These are phyloP conservation scores for Camelina laxa DNA, from an alignment of 345 rosid genomes.

Conservation along the genomic window DNA sequence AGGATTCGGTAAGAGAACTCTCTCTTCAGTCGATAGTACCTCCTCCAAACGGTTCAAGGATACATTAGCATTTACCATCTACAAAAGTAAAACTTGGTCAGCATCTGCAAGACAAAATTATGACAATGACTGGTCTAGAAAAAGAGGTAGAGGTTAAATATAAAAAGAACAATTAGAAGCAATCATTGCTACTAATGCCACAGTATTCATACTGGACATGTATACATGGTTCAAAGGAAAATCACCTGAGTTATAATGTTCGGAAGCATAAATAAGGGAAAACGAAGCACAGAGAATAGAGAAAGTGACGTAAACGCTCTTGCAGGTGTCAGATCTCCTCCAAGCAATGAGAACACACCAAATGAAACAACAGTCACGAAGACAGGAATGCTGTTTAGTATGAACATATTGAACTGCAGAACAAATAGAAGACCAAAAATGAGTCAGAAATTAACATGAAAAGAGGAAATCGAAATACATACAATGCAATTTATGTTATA, in stretches of 20 bases:
- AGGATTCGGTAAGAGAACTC: slow-evolving; percentile 90
- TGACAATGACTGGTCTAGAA: slow-evolving; percentile 17
- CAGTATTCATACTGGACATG: slow-evolving; percentile 1
- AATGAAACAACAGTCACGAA: slow-evolving; percentile 90
- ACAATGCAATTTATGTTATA: slow-evolving; percentile 16
- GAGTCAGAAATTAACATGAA: slow-evolving; percentile 35
- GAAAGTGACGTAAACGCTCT: slow-evolving; percentile 97
- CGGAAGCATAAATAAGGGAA: slow-evolving; percentile 96
- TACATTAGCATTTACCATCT: slow-evolving; percentile 95
- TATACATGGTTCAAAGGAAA: slow-evolving; percentile 19
- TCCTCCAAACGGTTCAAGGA: slow-evolving; percentile 95
- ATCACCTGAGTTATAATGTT: slow-evolving; percentile 91
- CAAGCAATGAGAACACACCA: slow-evolving; percentile 94
- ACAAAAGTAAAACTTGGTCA: slow-evolving; percentile 35
- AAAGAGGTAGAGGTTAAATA: slow-evolving; percentile 12
- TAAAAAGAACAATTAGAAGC: background rate
- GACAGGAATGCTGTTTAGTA: slow-evolving; percentile 91
- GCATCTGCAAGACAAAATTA: slow-evolving; percentile 10
- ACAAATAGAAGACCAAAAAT: slow-evolving; percentile 45
- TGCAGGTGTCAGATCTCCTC: slow-evolving; percentile 98
- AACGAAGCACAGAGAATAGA: slow-evolving; percentile 94
- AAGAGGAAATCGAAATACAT: slow-evolving; percentile 1
- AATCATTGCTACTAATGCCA: slow-evolving; percentile 6
- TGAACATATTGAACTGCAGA: slow-evolving; percentile 79
- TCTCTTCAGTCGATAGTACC: slow-evolving; percentile 84